Conservation (phyloP, 257 asterid genomes). For the Jacaranda mimosifolia region DNA sequence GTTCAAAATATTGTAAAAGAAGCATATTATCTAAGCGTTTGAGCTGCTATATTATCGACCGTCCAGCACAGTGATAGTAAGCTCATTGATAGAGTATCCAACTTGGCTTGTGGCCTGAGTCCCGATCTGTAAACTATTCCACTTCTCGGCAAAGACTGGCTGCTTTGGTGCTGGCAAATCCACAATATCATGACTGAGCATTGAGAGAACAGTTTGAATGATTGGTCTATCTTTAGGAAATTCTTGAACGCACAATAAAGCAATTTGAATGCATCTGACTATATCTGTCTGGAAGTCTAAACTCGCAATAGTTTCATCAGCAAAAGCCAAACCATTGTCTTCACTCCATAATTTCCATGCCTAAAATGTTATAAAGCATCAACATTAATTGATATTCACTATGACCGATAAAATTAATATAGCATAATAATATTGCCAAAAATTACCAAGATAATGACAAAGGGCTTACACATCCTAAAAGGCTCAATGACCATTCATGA, state of each 20-base stretch:
- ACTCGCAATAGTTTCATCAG: conserved; percentile 12
- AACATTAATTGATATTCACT: too few relatives aligned
- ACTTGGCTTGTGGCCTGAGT: background rate
- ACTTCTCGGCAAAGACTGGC: conserved; percentile 13
- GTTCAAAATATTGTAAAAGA: too few relatives aligned
- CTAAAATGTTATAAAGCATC: background rate
- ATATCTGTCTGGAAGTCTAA: background rate
- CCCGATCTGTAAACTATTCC: background rate
- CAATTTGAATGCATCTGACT: conserved; percentile 2
- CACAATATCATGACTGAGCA: conserved; percentile 19
- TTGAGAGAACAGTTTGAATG: conserved; percentile 21
- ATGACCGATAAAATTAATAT: background rate
- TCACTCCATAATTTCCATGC: conserved; percentile 32
- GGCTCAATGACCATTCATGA: conserved; percentile 36
- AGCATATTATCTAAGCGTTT: background rate
- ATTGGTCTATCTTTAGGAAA: conserved; percentile 1
- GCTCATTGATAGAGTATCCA: conserved; percentile 2
- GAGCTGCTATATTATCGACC: background rate
- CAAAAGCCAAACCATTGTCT: background rate
- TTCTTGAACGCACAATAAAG: conserved; percentile 24
- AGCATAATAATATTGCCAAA: background rate
- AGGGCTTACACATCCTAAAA: conserved; percentile 39
- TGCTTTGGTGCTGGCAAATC: conserved; percentile 9
- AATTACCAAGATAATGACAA: background rate
- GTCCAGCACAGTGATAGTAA: conserved; percentile 10